phyloP scores from a whole-genome alignment of 345 rosid species.

The Citrus cavaleriei region DNA sequence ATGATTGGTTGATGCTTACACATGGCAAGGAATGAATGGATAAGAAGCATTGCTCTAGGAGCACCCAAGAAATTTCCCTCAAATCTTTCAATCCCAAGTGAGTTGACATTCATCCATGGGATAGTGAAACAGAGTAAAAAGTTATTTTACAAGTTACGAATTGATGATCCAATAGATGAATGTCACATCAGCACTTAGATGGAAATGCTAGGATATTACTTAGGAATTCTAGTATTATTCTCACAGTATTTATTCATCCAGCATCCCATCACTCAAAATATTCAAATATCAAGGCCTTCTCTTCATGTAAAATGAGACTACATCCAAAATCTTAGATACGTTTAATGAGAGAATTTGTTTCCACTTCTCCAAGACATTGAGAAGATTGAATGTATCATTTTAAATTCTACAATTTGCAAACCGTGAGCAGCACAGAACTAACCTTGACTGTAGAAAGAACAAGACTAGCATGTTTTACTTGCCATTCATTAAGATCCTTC shows the following conservation, averaged over 20 bases:
- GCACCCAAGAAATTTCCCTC: too few species aligned
- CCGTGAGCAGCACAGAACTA: neutral
- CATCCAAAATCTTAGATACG: neutral
- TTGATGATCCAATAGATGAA: too few species aligned
- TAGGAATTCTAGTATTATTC: too few species aligned
- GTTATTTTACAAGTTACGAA: too few species aligned
- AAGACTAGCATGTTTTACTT: slow-evolving; percentile 54
- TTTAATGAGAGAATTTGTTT: neutral
- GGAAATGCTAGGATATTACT: too few species aligned
- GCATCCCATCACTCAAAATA: neutral
- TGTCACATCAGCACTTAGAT: too few species aligned
- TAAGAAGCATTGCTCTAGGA: too few species aligned
- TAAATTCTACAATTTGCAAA: neutral
- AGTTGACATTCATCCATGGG: too few species aligned
- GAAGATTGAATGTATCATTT: neutral
- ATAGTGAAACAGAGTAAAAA: too few species aligned
- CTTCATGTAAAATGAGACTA: neutral
- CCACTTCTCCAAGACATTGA: neutral
- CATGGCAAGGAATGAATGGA: too few species aligned
- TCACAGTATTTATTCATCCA: neutral
- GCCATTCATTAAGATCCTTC: slow-evolving; percentile 61
- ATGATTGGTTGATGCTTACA: too few species aligned
- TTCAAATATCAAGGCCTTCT: neutral
- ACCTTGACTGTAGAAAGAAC: slow-evolving; percentile 57
- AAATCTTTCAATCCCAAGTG: too few species aligned